Base-by-base conservation (phyloP, 2,329 filamentous ascomycete genomes). In the Dryadomyces sulphureus region DNA sequence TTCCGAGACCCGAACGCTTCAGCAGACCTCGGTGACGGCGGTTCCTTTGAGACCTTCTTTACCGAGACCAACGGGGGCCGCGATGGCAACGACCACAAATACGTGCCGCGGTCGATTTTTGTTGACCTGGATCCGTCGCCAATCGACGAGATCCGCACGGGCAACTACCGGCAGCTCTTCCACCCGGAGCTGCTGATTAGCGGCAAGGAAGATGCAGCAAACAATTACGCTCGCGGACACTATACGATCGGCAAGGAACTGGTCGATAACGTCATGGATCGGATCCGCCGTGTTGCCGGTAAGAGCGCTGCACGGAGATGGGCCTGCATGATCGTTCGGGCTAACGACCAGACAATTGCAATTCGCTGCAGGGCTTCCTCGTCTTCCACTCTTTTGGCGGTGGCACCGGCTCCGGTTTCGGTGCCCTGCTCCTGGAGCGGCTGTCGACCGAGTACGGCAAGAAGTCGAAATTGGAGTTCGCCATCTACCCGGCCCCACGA, bases 231-330 rank as follows among this genome's bases (percentile, higher is more conserved):
- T 55, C 79, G 79, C 67, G 80, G 80, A 48, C 79, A 84, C 67
- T 84, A 84, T 66, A 84, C 80, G 55, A 78, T 84, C 56, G 80
- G 80, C 66, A 84, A 84, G 72, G 79, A 84, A 68, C 79, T 82
- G 75, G 75, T 82, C 46, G 79, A 84, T 60, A 72, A 65, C 55
- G 79, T 83, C 57, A 75, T 83, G 58, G 79, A 84, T 57, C 75
- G 75, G 55, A 75, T 84, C 54, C 79, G 79, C 58, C 79, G 79
- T 54, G 77, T 82, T 56, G 74, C 72, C 60, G 79, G 79, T 82
- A 60, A 59, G 74, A 61, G 16, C 17, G 12, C 27, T 36, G 17
- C 20, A 16, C 9, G 22, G 4, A 14, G 11, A 32, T 32, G 27
- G 7, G 27, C 11, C 22, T 19, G 17, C 17, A n/a, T n/a, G 14